Evolutionary conservation across 2,329 filamentous ascomycete species (phyloP), one percentile per base, ranked within the genome.

Genomic region (Annulohypoxylon truncatum): DNA sequence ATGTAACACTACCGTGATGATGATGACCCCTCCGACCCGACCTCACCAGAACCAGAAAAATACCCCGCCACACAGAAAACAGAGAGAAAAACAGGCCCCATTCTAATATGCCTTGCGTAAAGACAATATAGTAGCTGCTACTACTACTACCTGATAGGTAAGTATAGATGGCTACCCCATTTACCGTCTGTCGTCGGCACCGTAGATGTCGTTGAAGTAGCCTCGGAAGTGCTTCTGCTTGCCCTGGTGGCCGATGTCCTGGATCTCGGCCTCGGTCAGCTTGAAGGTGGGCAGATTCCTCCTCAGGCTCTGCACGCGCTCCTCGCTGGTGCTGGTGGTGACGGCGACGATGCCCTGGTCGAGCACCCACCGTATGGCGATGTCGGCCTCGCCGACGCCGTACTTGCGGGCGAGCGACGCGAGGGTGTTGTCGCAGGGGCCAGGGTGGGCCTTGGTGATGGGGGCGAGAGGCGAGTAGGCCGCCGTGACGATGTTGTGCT

Each of bases 201-300:
- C 82, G 75, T 88, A 89, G 62, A 81, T 81, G 13, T 83, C 69
- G 1, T 68, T 78, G 87, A 87, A 91, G 74, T 87, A 91, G 0
- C 78, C 84, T 29, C 89, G 82, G 72, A 80, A 88, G 75, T 91
- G 86, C 79, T 89, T 89, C 80, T 87, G 74, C 69, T 80, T 80
- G 0, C 90, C 90, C 33, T 83, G 72, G 70, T 84, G 80, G 0
- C 82, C 74, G 66, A 92, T 87, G 55, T 85, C 82, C 47, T 83
- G 77, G 10, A 91, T 79, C 77, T 91, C 89, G 57, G 83, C 81
- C 0, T 83, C 79, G 9, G 86, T 88, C 68, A 92, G 79, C 79
- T 87, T 86, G 73, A 91, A 89, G 46, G 72, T 78, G 44, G 79
- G 82, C 68, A 86, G 55, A 40, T 51, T 65, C 68, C 82, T 82